Evolutionary conservation across 31 red algal genomes (phyloP), one percentile per base, ranked within the genome.

Genomic region (Endocladia muricata): DNA sequence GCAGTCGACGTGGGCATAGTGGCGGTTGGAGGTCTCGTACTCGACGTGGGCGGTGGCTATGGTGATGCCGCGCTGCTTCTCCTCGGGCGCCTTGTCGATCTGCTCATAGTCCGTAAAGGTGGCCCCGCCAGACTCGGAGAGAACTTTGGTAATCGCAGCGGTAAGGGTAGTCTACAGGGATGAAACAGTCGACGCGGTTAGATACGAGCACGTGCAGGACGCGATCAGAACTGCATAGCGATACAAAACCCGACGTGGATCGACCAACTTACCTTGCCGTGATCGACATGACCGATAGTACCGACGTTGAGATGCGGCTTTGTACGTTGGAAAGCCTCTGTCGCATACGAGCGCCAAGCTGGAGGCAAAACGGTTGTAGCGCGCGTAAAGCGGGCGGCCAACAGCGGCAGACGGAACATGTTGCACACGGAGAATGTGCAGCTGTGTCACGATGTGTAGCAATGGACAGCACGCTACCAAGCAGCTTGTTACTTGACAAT

Each of bases 81-180:
- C 97, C 74, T 99, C 97, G 3, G 97, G 97, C 19, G 97, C 93
- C 37, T 96, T 96, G 49, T 99, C 97, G 71, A 99, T 99, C 47
- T 90, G 62, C 48, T 74, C 90, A 67, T 92, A 96, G 41, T 91
- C 97, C n/a, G 69, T 96, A 37, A 91, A 88, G 29, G 57, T 91
- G 0, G 85, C 97, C 22, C 88, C 87, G 37, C 97, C 93, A 19
- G 44, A 63, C 51, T 96, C 81, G 25, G 90, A 57, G 3, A 99
- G 70, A 11, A 99, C 93, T 77, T 91, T 92, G 34, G 93, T 91
- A 42, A 99, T 99, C 28, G 93, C 97, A 29, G 97, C 94, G n/a
- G 97, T 95, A 22, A 96, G 68, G 0, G 97, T 99, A 0, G 97
- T 99, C 79, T 83, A n/a, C n/a, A n/a, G n/a, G n/a, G n/a, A n/a